Base-by-base conservation (phyloP, 73 alveolate genomes). In the Paramecium primaurelia region DNA sequence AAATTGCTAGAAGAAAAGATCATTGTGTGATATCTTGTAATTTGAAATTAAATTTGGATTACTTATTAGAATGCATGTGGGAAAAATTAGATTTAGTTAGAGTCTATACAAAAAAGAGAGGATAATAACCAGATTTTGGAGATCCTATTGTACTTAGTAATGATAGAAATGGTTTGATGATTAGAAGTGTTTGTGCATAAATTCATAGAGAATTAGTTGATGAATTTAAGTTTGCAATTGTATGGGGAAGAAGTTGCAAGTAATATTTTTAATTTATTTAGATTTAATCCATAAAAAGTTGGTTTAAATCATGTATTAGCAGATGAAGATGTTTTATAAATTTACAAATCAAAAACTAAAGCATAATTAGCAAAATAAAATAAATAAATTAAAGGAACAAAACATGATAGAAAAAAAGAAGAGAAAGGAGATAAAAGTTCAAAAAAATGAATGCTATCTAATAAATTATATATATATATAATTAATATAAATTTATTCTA, bases 251-350 rank as follows among this genome's bases (percentile, higher is more conserved):
- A 93, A 93, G 98, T 51, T 97, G 96, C 28, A 98, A 98, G 87
- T 73, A 73, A 6, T 16, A 18, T 30, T 73, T 12, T 16, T 37
- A 30, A 73, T 73, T 0, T 36, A 37, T 36, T 73, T 32, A 73
- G 87, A 93, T 97, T 97, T 94, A 95, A 95, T 86, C 99, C 99
- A 16, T 98, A 97, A 86, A 97, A 95, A 92, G 97, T 98, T 28
- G 99, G 99, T 58, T 94, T 97, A 30, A 94, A 95, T 59, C 99
- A 98, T 93, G 92, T 80, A 42, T 86, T 98, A 32, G 86, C 95
- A 28, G 99, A 98, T 95, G 99, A 98, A 93, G 99, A 98, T 96
- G 99, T 98, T 26, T 94, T 98, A n/a, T 97, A 97, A 94, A 96
- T 98, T 51, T 94, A 97, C 28, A 98, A 98, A 45, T 80, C 91